These are phyloP conservation scores for Rhizophagus prolifer DNA, from an alignment of 192 early-diverging fungal species.

Conservation along the genomic window DNA sequence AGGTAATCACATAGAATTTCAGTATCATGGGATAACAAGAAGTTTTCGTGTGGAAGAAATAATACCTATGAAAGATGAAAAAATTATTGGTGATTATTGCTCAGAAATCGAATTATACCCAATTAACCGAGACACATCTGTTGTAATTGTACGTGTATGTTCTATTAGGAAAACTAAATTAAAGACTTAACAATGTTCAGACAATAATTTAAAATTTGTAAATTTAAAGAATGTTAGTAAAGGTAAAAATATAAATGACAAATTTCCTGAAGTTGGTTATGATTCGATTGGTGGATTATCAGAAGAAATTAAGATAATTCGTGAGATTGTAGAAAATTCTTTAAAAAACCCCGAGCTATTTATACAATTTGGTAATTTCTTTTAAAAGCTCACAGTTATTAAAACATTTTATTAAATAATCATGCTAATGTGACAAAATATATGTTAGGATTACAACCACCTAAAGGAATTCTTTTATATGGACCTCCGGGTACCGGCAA, in stretches of 20 bases:
- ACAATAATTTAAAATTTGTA: neutral
- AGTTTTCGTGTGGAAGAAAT: constrained; percentile 44
- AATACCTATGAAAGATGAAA: constrained; percentile 17
- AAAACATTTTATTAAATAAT: neutral
- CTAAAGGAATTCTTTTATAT: constrained; percentile 85
- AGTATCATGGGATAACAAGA: constrained; percentile 52
- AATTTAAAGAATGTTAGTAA: neutral
- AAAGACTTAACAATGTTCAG: neutral
- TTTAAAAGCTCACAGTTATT: neutral
- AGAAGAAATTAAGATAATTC: constrained; percentile 67
- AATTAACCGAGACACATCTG: constrained; percentile 37
- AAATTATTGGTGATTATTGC: neutral
- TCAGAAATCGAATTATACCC: constrained; percentile 16
- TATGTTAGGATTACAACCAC: constrained; percentile 71
- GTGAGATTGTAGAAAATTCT: constrained; percentile 83
- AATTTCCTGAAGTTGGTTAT: constrained; percentile 38
- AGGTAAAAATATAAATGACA: neutral
- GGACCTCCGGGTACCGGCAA: constrained; percentile 97
- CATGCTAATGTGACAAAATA: neutral
- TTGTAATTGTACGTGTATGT: constrained; percentile 33
- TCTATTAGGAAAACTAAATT: neutral
- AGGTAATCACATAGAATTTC: constrained; percentile 52
- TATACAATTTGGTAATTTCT: constrained; percentile 59
- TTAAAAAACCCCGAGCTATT: constrained; percentile 74
- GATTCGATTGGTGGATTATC: constrained; percentile 79